phyloP scores from a whole-genome alignment of 306 rosid genomes.

The Corylus americana region DNA sequence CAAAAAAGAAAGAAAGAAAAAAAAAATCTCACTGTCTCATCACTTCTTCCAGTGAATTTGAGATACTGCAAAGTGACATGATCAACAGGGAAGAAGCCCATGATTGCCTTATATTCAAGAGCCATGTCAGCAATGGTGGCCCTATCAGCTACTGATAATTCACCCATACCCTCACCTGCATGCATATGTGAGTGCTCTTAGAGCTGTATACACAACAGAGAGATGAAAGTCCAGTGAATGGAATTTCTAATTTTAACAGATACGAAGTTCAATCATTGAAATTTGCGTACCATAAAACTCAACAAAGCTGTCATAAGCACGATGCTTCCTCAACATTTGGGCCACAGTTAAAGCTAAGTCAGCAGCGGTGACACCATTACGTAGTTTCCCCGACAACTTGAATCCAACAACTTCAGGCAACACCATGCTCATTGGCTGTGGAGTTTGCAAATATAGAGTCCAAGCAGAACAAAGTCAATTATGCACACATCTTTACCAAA shows the following conservation, averaged over 20 bases:
- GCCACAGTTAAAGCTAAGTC: conserved; percentile 22
- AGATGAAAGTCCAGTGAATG: neutral
- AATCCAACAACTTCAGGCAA: conserved; percentile 29
- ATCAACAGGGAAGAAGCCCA: conserved; percentile 16
- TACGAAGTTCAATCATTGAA: neutral
- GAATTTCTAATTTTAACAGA: neutral
- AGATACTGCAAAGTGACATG: conserved; percentile 15
- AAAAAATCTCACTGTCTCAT: conserved; percentile 6
- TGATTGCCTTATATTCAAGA: conserved; percentile 16
- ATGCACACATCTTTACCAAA: neutral
- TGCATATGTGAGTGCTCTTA: conserved; percentile 2
- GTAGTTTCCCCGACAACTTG: conserved; percentile 15
- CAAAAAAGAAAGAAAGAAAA: neutral
- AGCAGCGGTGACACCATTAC: conserved; percentile 18
- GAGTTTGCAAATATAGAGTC: neutral
- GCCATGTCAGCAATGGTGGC: conserved; percentile 21
- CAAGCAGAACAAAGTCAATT: neutral
- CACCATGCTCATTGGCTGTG: conserved; percentile 30
- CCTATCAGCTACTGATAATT: conserved; percentile 11
- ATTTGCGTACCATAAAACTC: conserved; percentile 22
- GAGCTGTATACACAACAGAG: neutral
- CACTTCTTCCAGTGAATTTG: conserved; percentile 9
- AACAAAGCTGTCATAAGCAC: conserved; percentile 18
- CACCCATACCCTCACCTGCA: conserved; percentile 10
- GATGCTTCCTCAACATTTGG: conserved; percentile 26